Base-by-base conservation (phyloP, 345 rosid genomes). In the Fremontodendron californicum region DNA sequence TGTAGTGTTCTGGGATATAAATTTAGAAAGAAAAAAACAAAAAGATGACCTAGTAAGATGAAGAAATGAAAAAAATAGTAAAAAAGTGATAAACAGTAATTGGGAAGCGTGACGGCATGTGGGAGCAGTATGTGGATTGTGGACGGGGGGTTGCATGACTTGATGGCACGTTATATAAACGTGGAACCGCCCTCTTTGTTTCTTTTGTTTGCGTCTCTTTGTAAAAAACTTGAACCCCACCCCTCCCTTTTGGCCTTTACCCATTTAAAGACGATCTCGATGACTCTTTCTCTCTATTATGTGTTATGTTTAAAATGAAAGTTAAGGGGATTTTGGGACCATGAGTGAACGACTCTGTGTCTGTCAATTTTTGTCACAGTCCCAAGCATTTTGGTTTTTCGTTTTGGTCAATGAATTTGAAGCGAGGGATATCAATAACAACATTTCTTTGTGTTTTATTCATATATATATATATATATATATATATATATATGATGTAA, bases 121-220 rank as follows among this genome's bases (percentile, higher is more conserved):
- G 54, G 49, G 48, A 43, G 31, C 19, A 43, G 23, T 25, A 45
- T 25, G 9, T 7, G 73, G 33, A 25, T 55, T n/a, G n/a, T n/a
- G n/a, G 13, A 58, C n/a, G 25, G 33, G 71, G 71, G 55, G 51
- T 45, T 45, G 54, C 73, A 67, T 13, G 72, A 42, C 51, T 25
- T 13, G 72, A 8, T 6, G 73, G 37, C 37, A 45, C 73, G 54
- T 68, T 25, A 12, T 7, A 0, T 2, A 15, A 16, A 45, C 57
- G 73, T 69, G 73, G 55, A 55, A 45, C 55, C 73, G 75, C 84
- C 83, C 82, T 71, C 58, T 51, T 57, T 23, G 37, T 43, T 58
- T 52, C 71, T 42, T 60, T 78, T 42, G 74, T 42, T 21, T 48
- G 29, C 48, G 33, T 33, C 37, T 33, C 0, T 18, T 51, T 3